Base-by-base conservation (phyloP, 371 early-diverging fungal genomes). In the Mucor sp. region DNA sequence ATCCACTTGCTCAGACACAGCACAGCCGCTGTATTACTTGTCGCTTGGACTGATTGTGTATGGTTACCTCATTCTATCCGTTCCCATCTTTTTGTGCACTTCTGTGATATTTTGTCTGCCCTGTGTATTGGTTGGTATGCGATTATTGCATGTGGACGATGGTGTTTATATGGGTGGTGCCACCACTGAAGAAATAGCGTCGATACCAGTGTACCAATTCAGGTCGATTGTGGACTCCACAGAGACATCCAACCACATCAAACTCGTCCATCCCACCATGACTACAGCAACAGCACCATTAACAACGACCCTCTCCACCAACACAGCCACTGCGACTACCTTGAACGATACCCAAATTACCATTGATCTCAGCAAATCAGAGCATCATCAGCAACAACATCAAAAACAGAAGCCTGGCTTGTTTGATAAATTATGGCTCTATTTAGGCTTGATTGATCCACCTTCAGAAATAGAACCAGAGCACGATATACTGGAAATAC, bases 51-150 rank as follows among this genome's bases (percentile, higher is more conserved):
- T 87, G 68, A 86, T 93, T 66, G 66, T 90, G 3, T 72, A 90
- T 59, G 91, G 91, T 3, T 93, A 92, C 62, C 60, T 90, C 37
- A 85, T 89, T 41, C 78, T 93, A 43, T 77, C 87, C 17, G 80
- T 91, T 2, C 91, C 91, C 5, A 68, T 89, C 30, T 60, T 91
- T n/a, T 58, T 91, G 25, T 85, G 89, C 58, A 67, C 87, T 12
- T 83, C 91, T 4, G 85, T 88, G 4, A 83, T 92, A 23, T 78
- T 89, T 50, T 91, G 88, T 76, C 62, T 91, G 37, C 85, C 90
- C n/a, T 83, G 88, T 71, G 82, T 91, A 12, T 64, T 67, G 78
- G 84, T 87, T 0, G 84, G 80, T 8, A 85, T 90, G 82, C 76
- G 88, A 30, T 62, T 88, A 48, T 67, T 90, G 50, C 87, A 85